Percentiles rank a stretch among this genome's conserved stretches.
These are phyloP conservation scores for Aspergillus pseudonomiae DNA, from an alignment of 2,329 filamentous ascomycete species.

Conservation along the genomic window DNA sequence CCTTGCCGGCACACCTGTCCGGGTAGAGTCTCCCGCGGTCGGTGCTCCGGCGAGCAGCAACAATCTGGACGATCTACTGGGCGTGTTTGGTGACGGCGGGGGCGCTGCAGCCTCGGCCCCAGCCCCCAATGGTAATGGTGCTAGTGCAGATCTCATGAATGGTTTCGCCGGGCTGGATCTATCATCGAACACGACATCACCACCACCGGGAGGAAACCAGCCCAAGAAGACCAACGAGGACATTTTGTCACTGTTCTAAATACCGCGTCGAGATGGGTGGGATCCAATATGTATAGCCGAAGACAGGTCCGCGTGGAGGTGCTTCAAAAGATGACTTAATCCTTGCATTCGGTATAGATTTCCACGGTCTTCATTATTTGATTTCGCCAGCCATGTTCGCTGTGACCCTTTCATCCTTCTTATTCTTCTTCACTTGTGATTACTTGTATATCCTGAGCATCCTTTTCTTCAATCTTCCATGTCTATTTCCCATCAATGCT, in stretches of 20 bases:
- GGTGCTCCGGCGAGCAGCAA: conserved; percentile 45
- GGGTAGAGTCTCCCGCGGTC: conserved; percentile 50
- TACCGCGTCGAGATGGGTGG: neutral
- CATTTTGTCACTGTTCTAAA: conserved; percentile 58
- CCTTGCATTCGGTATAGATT: conserved; percentile 8
- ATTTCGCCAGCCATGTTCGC: neutral
- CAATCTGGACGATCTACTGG: conserved; percentile 82
- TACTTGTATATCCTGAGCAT: conserved; percentile 14
- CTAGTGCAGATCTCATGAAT: conserved; percentile 66
- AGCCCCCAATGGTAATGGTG: conserved; percentile 29
- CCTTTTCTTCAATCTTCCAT: neutral
- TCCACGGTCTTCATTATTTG: conserved; percentile 2
- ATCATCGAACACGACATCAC: conserved; percentile 50
- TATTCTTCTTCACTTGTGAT: neutral
- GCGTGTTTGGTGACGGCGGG: conserved; percentile 62
- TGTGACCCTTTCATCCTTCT: neutral
- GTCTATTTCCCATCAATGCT: neutral
- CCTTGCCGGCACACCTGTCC: conserved; percentile 60
- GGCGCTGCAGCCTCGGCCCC: conserved; percentile 37
- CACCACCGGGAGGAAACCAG: conserved; percentile 27
- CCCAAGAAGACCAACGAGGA: conserved; percentile 59
- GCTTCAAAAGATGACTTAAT: conserved; percentile 1
- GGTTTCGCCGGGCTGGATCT: conserved; percentile 84
- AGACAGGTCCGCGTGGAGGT: neutral
- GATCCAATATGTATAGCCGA: neutral